Percentiles rank a stretch among this genome's conserved stretches.
These are phyloP conservation scores for Scalesia atractyloides DNA, from an alignment of 129 eudicot species.

Conservation along the genomic window DNA sequence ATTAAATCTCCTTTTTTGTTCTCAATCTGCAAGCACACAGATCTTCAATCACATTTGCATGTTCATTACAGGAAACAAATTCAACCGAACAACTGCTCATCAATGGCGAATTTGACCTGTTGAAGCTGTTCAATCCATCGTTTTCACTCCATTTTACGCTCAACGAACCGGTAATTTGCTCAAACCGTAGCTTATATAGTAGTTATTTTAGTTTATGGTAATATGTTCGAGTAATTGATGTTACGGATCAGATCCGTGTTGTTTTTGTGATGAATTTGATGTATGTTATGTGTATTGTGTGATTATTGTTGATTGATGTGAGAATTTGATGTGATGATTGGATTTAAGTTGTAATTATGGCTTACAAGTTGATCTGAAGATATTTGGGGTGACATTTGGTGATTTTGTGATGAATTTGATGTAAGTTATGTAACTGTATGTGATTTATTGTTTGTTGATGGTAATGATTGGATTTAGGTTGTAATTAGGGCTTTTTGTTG, in stretches of 20 bases:
- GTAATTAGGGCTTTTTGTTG: slow-evolving; percentile 15
- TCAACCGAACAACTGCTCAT: not conserved
- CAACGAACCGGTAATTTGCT: slow-evolving; percentile 29
- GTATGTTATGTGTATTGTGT: not conserved
- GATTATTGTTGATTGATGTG: slow-evolving; percentile 11
- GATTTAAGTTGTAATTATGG: slow-evolving; percentile 13
- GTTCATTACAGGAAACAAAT: not conserved
- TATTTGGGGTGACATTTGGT: slow-evolving; percentile 10
- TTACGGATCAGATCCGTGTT: slow-evolving; percentile 21
- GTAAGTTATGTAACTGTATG: not conserved
- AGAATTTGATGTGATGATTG: not conserved
- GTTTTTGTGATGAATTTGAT: slow-evolving; percentile 24
- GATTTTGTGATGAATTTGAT: slow-evolving; percentile 28
- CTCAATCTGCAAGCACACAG: slow-evolving; percentile 1
- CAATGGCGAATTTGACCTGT: slow-evolving; percentile 23
- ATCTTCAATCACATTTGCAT: not conserved
- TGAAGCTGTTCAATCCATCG: slow-evolving; percentile 2
- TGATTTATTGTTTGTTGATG: slow-evolving; percentile 20
- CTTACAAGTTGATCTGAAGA: slow-evolving; percentile 42
- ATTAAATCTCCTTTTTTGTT: slow-evolving; percentile 23
- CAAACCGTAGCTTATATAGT: slow-evolving; percentile 24
- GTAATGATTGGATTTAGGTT: slow-evolving; percentile 10
- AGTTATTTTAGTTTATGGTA: not conserved
- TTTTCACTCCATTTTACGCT: slow-evolving; percentile 21
- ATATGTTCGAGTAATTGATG: not conserved